A percentile compares a stretch with the other conserved stretches of the same genome.
Evolutionary conservation across 1,284 basidiomycete genomes (phyloP).

Genomic region (Cryptococcus sp.): DNA sequence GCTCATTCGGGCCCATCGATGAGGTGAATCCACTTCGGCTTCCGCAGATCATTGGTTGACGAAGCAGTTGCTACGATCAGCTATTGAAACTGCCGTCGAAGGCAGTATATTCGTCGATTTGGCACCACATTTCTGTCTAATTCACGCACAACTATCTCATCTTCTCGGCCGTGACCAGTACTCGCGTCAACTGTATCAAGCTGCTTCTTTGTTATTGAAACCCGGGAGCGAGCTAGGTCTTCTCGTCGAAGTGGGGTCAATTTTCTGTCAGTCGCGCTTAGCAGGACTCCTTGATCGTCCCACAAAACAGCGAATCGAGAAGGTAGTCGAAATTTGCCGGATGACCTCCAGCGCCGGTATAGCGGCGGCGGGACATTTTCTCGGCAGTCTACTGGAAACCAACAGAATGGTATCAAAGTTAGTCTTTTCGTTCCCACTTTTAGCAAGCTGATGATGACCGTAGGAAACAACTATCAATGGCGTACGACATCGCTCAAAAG

Average conservation of each 20-base stretch:
- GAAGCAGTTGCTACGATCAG: too few species aligned
- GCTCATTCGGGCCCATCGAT: constrained; percentile 18
- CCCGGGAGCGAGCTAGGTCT: constrained; percentile 34
- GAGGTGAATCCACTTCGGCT: constrained; percentile 13
- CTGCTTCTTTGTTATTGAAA: constrained; percentile 18
- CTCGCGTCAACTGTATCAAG: constrained; percentile 29
- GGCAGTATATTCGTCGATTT: constrained; percentile 15
- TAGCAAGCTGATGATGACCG: neutral
- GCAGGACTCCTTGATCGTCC: too few species aligned
- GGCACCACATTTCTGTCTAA: constrained; percentile 29
- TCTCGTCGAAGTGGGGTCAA: constrained; percentile 26
- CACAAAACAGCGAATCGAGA: constrained; percentile 12
- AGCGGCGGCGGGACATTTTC: constrained; percentile 24
- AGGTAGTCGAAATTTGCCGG: constrained; percentile 18
- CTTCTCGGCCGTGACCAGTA: constrained; percentile 18
- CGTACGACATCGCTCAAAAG: constrained; percentile 26
- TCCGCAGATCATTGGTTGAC: too few species aligned
- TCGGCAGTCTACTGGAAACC: constrained; percentile 29
- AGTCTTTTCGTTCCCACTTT: constrained; percentile 3
- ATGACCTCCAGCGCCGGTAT: constrained; percentile 29
- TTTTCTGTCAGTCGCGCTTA: constrained; percentile 9
- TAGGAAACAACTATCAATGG: constrained; percentile 30
- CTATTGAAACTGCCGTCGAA: too few species aligned
- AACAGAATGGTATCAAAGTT: constrained; percentile 36
- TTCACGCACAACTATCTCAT: constrained; percentile 35